phyloP scores from a whole-genome alignment of 2,329 filamentous ascomycete genomes.

The Pestalotiopsis sp. region DNA sequence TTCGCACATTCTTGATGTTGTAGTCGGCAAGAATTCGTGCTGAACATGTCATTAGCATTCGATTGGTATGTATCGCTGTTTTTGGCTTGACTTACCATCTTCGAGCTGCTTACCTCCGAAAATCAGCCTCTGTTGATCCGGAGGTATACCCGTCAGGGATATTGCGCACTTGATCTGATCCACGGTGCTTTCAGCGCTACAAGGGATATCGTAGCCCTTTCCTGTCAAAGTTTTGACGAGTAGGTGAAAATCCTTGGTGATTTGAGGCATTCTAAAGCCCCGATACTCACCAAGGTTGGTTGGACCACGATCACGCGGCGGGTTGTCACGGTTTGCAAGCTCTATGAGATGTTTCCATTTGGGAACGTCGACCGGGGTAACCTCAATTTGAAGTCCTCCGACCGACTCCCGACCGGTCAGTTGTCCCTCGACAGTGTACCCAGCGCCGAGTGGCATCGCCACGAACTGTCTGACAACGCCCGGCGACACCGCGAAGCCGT shows the following conservation, averaged over 20 bases:
- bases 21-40: background rate
- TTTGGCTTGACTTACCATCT: background rate
- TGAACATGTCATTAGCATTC: background rate
- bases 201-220: background rate
- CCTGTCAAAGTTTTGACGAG: background rate
- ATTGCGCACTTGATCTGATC: background rate
- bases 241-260: background rate
- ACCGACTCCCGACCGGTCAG: conserved; percentile 39
- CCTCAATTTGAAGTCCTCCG: conserved; percentile 44
- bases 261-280: too few species aligned
- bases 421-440: conserved; percentile 46
- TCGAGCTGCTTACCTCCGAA: background rate
- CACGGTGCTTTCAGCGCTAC: background rate
- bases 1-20: background rate
- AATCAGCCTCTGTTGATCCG: background rate
- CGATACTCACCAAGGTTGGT: too few species aligned
- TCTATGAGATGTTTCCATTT: background rate
- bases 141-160: too few species aligned
- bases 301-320: too few species aligned
- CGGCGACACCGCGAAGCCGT: conserved; percentile 36
- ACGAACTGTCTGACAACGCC: conserved; percentile 47
- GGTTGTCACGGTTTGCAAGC: too few species aligned
- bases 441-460: conserved; percentile 41
- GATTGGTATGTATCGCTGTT: background rate
- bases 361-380: conserved; percentile 28